Evolutionary conservation across 345 rosid species (phyloP), one percentile per base, ranked within the genome.

Genomic region (Citrus medica): DNA sequence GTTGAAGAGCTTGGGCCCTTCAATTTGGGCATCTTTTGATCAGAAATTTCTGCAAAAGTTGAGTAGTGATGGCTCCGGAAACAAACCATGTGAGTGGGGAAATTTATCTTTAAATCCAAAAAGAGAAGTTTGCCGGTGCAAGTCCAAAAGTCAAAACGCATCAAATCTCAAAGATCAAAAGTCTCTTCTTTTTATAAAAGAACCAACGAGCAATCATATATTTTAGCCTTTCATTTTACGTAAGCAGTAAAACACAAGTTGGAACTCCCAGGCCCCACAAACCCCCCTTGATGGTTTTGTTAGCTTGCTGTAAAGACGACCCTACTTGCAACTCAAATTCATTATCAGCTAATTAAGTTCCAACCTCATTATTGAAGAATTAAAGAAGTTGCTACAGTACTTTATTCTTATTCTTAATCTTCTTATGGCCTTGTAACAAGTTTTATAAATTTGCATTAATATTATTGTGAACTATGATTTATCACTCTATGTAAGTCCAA

Each of bases 31-130:
- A 80, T 83, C 86, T 84, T 83, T 84, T 78, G 80, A 86, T 78
- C 73, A 77, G 84, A 86, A 82, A 79, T 79, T 82, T 78, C 76
- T 67, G 71, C 28, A 72, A 68, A 86, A 76, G 84, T 70, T 60
- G 76, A 84, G 79, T 62, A 74, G 87, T 80, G 88, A 88, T 82
- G 68, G 84, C 75, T 80, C 72, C 55, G 69, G 88, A 82, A 85
- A 81, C 90, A 89, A 79, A 62, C 79, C 92, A 89, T 85, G 90
- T 87, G 92, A 81, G 92, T 79, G 86, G 88, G 87, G 85, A 82
- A 77, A 84, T 83, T 84, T 76, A 79, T 80, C 90, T 86, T 85
- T 81, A 84, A 86, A 70, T 81, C 86, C 86, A 84, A 84, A 86
- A 86, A 81, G 88, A 83, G 87, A 75, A 83, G 88, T 84, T 80